phyloP scores from a whole-genome alignment of 805 yeast genomes.

The Tetrapisispora iriomotensis region DNA sequence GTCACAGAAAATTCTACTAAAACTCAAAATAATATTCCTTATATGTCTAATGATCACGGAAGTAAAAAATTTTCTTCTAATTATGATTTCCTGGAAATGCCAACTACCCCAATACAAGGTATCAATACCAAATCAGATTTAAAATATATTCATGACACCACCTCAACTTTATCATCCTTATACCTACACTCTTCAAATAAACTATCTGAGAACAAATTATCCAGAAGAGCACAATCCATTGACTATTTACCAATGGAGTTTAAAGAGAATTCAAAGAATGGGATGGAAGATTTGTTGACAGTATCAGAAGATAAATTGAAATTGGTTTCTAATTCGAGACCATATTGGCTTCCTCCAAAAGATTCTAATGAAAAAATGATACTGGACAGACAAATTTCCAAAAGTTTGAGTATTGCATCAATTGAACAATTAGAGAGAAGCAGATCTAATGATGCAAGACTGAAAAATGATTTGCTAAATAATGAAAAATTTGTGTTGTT shows the following conservation, averaged over 20 bases:
- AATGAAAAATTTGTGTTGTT: constrained; percentile 19
- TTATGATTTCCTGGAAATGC: constrained; percentile 22
- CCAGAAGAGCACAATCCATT: constrained; percentile 26
- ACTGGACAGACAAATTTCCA: constrained; percentile 49
- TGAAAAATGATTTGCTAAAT: constrained; percentile 21
- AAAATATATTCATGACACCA: constrained; percentile 21
- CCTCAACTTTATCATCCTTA: constrained; percentile 31
- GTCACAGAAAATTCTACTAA: not conserved
- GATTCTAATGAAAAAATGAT: constrained; percentile 38
- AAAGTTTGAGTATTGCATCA: constrained; percentile 28
- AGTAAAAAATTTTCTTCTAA: not conserved
- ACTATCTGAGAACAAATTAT: constrained; percentile 27
- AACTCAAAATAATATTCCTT: not conserved
- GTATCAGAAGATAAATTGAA: constrained; percentile 52
- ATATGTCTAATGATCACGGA: not conserved
- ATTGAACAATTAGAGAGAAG: constrained; percentile 26
- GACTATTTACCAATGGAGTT: constrained; percentile 30
- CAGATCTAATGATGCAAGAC: constrained; percentile 20
- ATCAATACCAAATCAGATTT: constrained; percentile 19
- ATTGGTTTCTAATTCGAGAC: constrained; percentile 48
- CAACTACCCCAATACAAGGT: constrained; percentile 42
- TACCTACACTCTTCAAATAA: constrained; percentile 31
- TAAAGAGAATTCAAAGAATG: constrained; percentile 28
- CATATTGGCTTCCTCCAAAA: constrained; percentile 66
- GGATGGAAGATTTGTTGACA: constrained; percentile 47